Base-by-base conservation (phyloP, 352 stramenopile species). In the Phytophthora pseudosyringae region DNA sequence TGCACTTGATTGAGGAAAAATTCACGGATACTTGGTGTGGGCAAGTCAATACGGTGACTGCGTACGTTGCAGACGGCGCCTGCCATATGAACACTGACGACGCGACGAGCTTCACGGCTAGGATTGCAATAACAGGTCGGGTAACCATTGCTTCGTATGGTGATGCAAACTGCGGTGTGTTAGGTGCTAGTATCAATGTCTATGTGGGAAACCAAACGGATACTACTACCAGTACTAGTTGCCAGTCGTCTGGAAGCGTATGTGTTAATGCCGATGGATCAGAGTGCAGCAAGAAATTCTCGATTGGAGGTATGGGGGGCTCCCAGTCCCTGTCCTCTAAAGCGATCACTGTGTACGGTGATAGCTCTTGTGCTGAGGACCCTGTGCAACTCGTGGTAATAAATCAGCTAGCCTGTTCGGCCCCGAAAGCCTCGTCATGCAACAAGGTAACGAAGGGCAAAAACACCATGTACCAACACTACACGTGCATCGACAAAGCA, bases 1-100 rank as follows among this genome's bases (percentile, higher is more conserved):
- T 45, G 9, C 51, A 64, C 36, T 18, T 64, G 25, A 58, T 64
- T 31, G 46, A 57, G 49, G 39, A 46, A 16, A 51, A 52, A 12
- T 65, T 52, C 9, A 8, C 31, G 5, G 21, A 60, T 36, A 29
- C 5, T 12, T 51, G 40, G 53, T 51, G 29, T 35, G 39, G 32
- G 5, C 16, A 35, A 26, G 4, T 43, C 9, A 13, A 29, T 4
- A 16, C 29, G 11, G 40, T 41, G 26, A 56, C 35, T 18, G 26
- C 52, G 29, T 60, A 60, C 21, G 21, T 21, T 21, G 21, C 21
- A 21, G 21, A 21, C 21, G 21, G 21, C 21, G 21, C 21, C 21
- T 64, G 44, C 3, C 56, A 64, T 28, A 21, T 18, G 6, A 57
- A 46, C 28, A 56, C 15, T 8, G 44, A 63, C 11, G 16, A 51